These are phyloP conservation scores for Xylaria palmicola DNA, from an alignment of 495 filamentous ascomycete genomes.

Conservation along the genomic window DNA sequence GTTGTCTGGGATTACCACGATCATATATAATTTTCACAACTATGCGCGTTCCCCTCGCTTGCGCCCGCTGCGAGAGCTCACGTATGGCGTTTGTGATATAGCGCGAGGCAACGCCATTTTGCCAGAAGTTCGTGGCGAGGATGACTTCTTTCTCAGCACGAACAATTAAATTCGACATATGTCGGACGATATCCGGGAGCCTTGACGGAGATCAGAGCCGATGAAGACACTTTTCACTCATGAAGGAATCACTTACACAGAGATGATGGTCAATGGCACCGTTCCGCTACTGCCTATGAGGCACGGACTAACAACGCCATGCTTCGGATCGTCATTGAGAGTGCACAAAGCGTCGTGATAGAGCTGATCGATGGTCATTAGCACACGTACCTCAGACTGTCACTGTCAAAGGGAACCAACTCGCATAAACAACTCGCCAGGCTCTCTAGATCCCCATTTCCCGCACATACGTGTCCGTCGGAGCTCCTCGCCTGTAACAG, in stretches of 20 bases:
- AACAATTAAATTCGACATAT: constrained; percentile 74
- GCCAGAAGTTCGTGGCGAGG: constrained; percentile 75
- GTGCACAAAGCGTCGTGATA: constrained; percentile 65
- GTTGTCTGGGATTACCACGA: constrained; percentile 62
- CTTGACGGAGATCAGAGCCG: constrained; percentile 20
- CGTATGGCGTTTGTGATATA: constrained; percentile 66
- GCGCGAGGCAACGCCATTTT: constrained; percentile 61
- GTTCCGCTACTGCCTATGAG: constrained; percentile 69
- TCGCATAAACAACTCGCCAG: constrained; percentile 65
- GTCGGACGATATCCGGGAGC: constrained; percentile 67
- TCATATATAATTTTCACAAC: constrained; percentile 78
- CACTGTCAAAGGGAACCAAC: constrained; percentile 30
- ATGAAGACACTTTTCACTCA: neutral
- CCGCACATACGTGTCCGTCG: constrained; percentile 59
- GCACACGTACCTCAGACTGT: neutral
- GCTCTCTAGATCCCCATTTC: constrained; percentile 62
- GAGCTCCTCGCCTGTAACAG: constrained; percentile 42
- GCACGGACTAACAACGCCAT: constrained; percentile 63
- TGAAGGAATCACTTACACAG: constrained; percentile 41
- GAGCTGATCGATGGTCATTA: constrained; percentile 40
- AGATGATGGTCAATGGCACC: constrained; percentile 67
- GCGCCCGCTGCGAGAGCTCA: constrained; percentile 66
- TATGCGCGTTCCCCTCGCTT: constrained; percentile 54
- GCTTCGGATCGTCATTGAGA: constrained; percentile 54
- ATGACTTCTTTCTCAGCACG: constrained; percentile 69